phyloP scores from a whole-genome alignment of 192 early-diverging fungal genomes.

The Entomortierella beljakovae region DNA sequence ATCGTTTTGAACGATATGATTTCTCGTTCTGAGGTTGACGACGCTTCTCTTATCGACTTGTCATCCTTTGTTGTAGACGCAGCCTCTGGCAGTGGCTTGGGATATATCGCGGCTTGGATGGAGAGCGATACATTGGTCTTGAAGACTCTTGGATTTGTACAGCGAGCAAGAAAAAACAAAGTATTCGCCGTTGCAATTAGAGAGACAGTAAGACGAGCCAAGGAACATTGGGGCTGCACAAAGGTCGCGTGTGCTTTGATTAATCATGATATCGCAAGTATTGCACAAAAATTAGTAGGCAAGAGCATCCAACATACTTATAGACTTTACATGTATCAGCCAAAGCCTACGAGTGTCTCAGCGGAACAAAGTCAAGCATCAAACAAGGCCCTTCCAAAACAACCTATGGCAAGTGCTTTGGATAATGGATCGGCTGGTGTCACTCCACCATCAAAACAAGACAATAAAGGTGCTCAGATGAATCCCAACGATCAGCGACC shows the following conservation, averaged over 20 bases:
- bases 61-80: conserved; percentile 30
- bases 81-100: conserved; percentile 24
- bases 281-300: conserved; percentile 11
- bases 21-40: conserved; percentile 40
- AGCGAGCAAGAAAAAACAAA: conserved; percentile 17
- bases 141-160: conserved; percentile 34
- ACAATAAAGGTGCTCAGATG: conserved; percentile 3
- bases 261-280: conserved; percentile 18
- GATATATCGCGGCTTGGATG: conserved; percentile 38
- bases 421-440: neutral
- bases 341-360: neutral
- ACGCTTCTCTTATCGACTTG: conserved; percentile 34
- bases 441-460: neutral
- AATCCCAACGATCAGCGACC: conserved; percentile 7
- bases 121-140: conserved; percentile 29
- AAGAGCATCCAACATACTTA: conserved; percentile 34
- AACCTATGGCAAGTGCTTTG: neutral
- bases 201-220: conserved; percentile 24
- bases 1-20: conserved; percentile 48
- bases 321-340: conserved; percentile 31
- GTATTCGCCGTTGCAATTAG: conserved; percentile 20
- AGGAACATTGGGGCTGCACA: conserved; percentile 33
- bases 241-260: conserved; percentile 27
- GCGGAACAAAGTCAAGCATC: neutral
- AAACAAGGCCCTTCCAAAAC: neutral